Conservation (phyloP, 192 early-diverging fungal genomes). For the Rhizophagus clarus region DNA sequence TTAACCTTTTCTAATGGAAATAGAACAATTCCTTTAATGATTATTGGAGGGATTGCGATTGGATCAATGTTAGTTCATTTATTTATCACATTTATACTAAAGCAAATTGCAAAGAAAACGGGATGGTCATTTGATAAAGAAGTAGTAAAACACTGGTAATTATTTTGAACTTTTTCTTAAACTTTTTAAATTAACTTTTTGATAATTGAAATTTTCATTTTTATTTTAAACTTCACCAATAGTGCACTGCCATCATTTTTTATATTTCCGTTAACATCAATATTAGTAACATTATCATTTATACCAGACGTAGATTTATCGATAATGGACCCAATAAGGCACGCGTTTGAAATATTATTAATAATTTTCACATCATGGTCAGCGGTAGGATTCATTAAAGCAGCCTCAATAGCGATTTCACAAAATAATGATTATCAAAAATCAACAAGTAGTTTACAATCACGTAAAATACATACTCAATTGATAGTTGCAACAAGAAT, state of each 20-base stretch:
- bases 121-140: conserved; percentile 46
- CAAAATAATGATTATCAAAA: conserved; percentile 34
- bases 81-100: conserved; percentile 36
- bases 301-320: conserved; percentile 33
- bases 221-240: background rate
- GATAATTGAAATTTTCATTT: too few species aligned
- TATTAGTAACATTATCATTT: conserved; percentile 40
- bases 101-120: conserved; percentile 36
- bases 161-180: background rate
- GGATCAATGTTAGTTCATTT: conserved; percentile 37
- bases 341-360: conserved; percentile 39
- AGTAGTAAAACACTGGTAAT: conserved; percentile 43
- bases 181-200: background rate
- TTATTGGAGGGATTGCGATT: conserved; percentile 27
- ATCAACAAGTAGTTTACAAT: conserved; percentile 28
- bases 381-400: conserved; percentile 43
- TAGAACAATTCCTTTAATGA: background rate
- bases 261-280: conserved; percentile 38
- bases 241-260: conserved; percentile 43
- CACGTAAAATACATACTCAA: conserved; percentile 42
- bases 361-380: conserved; percentile 36
- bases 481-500: conserved; percentile 45
- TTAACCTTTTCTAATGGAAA: background rate
- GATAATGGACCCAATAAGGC: conserved; percentile 35
- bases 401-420: conserved; percentile 33